Base-by-base conservation (phyloP, 257 asterid genomes). In the Marsdenia floribunda region DNA sequence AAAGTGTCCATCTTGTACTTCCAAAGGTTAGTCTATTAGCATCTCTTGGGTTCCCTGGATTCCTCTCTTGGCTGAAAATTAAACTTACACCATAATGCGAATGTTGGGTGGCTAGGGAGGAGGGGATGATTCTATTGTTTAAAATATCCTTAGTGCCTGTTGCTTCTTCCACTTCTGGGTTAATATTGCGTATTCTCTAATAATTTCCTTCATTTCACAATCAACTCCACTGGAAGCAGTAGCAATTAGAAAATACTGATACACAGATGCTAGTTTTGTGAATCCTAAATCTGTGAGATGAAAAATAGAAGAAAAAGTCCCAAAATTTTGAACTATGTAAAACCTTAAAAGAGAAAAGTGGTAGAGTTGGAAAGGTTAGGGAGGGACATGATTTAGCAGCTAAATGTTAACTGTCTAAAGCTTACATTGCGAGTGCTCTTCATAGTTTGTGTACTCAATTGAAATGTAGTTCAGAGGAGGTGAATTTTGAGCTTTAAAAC, bases 1-100 rank as follows among this genome's bases (percentile, higher is more conserved):
- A 15, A 90, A 85, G 79, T 89, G 95, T 72, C 87, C 87, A 70
- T 81, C 91, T 47, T 84, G 90, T 80, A 80, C 88, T 78, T 84
- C 96, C 64, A 89, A 89, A 86, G 97, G 97, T 89, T 58, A 21
- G 40, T 6, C 13, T 44, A 42, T 61, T 58, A 5, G 22, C 15
- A 15, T 40, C 5, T n/a, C 74, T 44, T 26, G 18, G 59, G 10
- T 22, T 60, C 35, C 42, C 18, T 29, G 19, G 67, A 59, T 59
- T 24, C 15, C 38, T 29, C 1, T 29, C 33, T 29, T 29, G 33
- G 33, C 33, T 29, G 33, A 29, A 29, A 29, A 29, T 29, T 29
- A 29, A 29, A 29, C 33, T 29, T 29, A 29, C 33, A 29, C 57
- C 57, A 14, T 52, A 52, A 52, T 3, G 14, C 14, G 57, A 4